Evolutionary conservation across 108 stramenopile species (phyloP), one percentile per base, ranked within the genome.

Genomic region (Pseudonitzschia delicatissima): DNA sequence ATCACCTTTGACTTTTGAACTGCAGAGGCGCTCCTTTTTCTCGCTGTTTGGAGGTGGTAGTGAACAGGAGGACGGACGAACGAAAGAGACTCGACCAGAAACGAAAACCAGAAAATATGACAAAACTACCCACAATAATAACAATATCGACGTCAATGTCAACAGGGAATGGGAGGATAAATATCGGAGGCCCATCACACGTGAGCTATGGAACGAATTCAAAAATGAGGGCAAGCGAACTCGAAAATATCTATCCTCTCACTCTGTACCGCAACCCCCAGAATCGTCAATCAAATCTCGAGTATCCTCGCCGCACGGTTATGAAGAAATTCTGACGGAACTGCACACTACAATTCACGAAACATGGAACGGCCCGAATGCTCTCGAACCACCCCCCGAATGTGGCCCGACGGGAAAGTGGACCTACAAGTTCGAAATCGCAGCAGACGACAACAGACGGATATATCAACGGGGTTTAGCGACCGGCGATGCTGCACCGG

Each of bases 321-420:
- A 31, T 1, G 20, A 26, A 53, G 28, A 11, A 8, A 12, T 31
- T 8, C 13, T 1, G 29, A 8, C 7, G 51, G 51, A 53, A 53
- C 6, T 53, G 25, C 51, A 53, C 52, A 29, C 21, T 20, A 4
- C 32, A 37, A 7, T 74, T 39, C 45, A 62, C 57, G 15, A 55
- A 29, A 28, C 59, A 51, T 45, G 47, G 34, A 35, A 49, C 21
- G 20, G n/a, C 11, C n/a, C n/a, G n/a, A 8, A 57, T 11, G 49
- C 5, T 50, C 49, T 5, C 13, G 17, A 20, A 27, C 40, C 58
- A 7, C 57, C 47, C 20, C 64, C 72, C 21, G 73, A 67, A 47
- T 52, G 33, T 51, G 73, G 73, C 11, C 73, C 66, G 9, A 67
- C 60, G 4, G 73, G 73, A 21, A 62, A 33, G 12, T 74, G 59